Conservation (phyloP, 306 rosid genomes). For the Corylus avellana region DNA sequence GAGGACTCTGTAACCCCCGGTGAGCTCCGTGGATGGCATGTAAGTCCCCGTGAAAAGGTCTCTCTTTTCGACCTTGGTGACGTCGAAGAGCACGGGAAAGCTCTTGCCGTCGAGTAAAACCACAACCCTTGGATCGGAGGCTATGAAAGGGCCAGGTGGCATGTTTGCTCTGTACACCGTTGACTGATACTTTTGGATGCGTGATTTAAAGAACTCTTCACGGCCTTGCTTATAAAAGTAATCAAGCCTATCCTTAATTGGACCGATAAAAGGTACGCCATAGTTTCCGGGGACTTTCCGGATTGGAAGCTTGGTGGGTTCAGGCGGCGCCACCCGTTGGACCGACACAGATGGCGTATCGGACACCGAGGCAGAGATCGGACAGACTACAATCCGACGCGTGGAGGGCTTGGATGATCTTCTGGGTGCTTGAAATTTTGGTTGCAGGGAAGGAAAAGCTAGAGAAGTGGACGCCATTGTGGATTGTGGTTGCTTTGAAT, state of each 20-base stretch:
- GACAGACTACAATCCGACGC: constrained; percentile 6
- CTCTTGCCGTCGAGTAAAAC: constrained; percentile 79
- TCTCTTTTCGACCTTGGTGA: constrained; percentile 66
- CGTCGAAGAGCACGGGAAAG: constrained; percentile 79
- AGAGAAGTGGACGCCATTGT: constrained; percentile 38
- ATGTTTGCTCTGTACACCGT: constrained; percentile 81
- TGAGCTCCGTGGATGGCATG: constrained; percentile 79
- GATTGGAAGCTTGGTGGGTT: constrained; percentile 41
- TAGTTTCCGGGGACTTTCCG: constrained; percentile 71
- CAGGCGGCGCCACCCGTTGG: constrained; percentile 20
- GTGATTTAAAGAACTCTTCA: constrained; percentile 60
- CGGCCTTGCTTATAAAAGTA: constrained; percentile 82
- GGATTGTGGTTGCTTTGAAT: background rate
- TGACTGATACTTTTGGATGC: constrained; percentile 57
- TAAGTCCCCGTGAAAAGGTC: constrained; percentile 83
- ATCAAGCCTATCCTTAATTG: constrained; percentile 66
- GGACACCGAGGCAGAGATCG: constrained; percentile 50
- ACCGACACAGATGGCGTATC: constrained; percentile 36
- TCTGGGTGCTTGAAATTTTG: constrained; percentile 19
- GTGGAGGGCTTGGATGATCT: constrained; percentile 4
- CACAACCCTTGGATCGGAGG: constrained; percentile 59
- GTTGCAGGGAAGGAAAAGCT: constrained; percentile 42
- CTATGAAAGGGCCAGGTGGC: constrained; percentile 84
- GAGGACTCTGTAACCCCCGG: constrained; percentile 85
- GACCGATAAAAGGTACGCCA: constrained; percentile 72